Percentiles rank a stretch among this genome's conserved stretches.
These are phyloP conservation scores for Leccinum barrowsii DNA, from an alignment of 768 basidiomycete genomes.

Conservation along the genomic window DNA sequence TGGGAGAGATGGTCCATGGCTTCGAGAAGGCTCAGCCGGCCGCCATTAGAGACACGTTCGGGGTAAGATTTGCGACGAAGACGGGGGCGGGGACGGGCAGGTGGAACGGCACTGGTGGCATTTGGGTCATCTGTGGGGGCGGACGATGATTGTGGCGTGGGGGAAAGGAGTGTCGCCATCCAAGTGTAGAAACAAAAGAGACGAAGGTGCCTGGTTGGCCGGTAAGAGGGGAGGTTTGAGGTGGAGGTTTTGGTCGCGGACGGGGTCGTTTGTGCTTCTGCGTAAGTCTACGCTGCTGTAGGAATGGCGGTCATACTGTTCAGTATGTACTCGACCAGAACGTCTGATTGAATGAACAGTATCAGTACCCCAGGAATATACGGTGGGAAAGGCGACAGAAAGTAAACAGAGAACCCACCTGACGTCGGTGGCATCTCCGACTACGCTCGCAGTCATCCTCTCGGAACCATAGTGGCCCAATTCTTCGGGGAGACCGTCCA, in stretches of 20 bases:
- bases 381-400: too few species aligned
- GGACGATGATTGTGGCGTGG: background rate
- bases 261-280: slow-evolving; percentile 11
- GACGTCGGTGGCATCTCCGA: too few species aligned
- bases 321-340: too few species aligned
- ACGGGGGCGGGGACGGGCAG: slow-evolving; percentile 15
- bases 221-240: slow-evolving; percentile 11
- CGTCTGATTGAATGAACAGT: too few species aligned
- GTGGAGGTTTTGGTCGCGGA: slow-evolving; percentile 19
- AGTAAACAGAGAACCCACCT: too few species aligned
- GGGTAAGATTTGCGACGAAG: slow-evolving; percentile 22
- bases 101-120: background rate
- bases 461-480: slow-evolving; percentile 67
- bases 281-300: slow-evolving; percentile 5
- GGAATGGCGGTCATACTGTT: background rate
- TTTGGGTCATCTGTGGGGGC: background rate
- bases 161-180: slow-evolving; percentile 14
- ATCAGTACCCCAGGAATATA: too few species aligned
- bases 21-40: slow-evolving; percentile 27
- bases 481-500: slow-evolving; percentile 65
- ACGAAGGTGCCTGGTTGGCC: slow-evolving; percentile 20
- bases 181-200: slow-evolving; percentile 14
- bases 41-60: slow-evolving; percentile 20
- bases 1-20: slow-evolving; percentile 26
- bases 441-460: too few species aligned